phyloP scores from a whole-genome alignment of 768 basidiomycete species.

The Boletus sensibilis region DNA sequence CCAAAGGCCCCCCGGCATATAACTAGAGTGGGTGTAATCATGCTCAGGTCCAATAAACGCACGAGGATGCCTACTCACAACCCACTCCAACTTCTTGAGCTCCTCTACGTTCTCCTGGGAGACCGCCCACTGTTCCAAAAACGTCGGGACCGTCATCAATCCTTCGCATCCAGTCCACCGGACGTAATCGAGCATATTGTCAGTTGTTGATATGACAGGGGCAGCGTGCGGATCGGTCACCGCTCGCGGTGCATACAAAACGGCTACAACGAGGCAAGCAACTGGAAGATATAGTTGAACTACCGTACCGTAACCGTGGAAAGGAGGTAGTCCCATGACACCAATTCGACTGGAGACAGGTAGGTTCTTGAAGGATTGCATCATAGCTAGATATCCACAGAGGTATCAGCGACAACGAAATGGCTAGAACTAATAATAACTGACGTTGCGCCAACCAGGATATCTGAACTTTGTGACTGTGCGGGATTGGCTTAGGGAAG shows the following conservation, averaged over 20 bases:
- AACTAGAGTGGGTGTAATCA: background rate
- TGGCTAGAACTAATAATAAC: background rate
- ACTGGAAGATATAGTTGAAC: slow-evolving; percentile 34
- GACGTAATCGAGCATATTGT: slow-evolving; percentile 20
- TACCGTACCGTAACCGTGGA: slow-evolving; percentile 37
- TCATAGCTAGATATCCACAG: background rate
- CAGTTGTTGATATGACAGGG: slow-evolving; percentile 22
- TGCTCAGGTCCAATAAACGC: background rate
- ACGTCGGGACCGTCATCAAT: slow-evolving; percentile 20
- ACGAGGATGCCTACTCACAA: slow-evolving; percentile 15
- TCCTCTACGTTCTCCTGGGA: slow-evolving; percentile 14
- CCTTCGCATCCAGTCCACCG: slow-evolving; percentile 4
- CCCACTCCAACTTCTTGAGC: slow-evolving; percentile 15
- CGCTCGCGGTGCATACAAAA: slow-evolving; percentile 35
- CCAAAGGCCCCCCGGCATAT: slow-evolving; percentile 15
- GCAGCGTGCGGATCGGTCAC: background rate
- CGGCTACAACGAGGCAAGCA: slow-evolving; percentile 23
- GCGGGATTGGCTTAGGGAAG: slow-evolving; percentile 41
- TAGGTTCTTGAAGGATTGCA: background rate
- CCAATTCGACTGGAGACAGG: slow-evolving; percentile 20
- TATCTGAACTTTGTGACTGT: slow-evolving; percentile 30
- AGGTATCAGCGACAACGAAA: background rate
- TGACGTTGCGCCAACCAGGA: slow-evolving; percentile 35
- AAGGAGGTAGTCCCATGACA: slow-evolving; percentile 38
- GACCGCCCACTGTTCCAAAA: slow-evolving; percentile 16